Conservation (phyloP, 78 protist genomes). For the Salpingoeca rosetta region DNA sequence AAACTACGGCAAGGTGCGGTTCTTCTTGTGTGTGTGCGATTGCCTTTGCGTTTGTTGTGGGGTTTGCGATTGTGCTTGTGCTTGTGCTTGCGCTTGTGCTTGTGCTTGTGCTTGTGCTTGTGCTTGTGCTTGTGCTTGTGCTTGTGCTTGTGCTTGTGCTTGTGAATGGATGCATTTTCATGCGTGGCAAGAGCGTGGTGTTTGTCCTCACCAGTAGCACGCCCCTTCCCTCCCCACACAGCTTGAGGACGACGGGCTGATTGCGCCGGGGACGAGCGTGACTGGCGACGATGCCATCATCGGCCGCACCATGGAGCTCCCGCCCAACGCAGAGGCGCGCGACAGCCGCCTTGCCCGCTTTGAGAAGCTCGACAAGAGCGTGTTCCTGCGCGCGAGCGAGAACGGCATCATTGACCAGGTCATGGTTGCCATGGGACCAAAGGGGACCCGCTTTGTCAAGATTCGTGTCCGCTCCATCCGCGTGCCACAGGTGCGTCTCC, state of each 20-base stretch:
- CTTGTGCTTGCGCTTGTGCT: no score
- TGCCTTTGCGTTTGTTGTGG: no score
- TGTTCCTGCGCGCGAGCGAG: conserved; percentile 62
- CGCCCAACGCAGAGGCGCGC: conserved; percentile 35
- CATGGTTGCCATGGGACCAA: conserved; percentile 24
- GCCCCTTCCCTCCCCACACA: no score
- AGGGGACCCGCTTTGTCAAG: conserved; percentile 81
- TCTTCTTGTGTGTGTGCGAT: no score
- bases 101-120: no score
- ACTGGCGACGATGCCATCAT: conserved; percentile 91
- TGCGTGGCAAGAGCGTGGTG: no score
- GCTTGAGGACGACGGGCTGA: conserved; percentile 96
- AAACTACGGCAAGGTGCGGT: conserved; percentile 71
- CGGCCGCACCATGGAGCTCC: conserved; percentile 85
- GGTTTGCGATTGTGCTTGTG: no score
- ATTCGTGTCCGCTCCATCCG: conserved; percentile 84
- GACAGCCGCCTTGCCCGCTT: conserved; percentile 4
- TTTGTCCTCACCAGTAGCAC: no score
- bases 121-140: no score
- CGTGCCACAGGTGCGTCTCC: conserved; percentile 95
- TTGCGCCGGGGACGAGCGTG: conserved; percentile 82
- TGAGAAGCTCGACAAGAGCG: conserved; percentile 54
- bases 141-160: no score
- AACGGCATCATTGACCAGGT: conserved; percentile 83
- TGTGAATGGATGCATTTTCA: no score